phyloP scores from a whole-genome alignment of 208 protist species.

The Phytomonas sp. region DNA sequence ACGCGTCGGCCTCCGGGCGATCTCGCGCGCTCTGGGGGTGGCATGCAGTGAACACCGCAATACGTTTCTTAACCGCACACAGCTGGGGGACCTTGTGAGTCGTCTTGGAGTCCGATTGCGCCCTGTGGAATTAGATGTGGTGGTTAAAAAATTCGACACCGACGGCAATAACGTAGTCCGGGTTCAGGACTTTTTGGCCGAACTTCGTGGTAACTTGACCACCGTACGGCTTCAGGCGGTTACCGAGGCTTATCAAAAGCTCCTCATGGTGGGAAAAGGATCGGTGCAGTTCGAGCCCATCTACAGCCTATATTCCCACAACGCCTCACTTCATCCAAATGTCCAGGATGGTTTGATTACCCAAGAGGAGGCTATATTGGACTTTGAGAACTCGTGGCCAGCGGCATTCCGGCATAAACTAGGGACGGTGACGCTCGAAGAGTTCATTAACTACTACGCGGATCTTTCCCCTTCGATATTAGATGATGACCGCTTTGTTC shows the following conservation, averaged over 20 bases:
- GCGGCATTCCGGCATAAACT: slow-evolving; percentile 46
- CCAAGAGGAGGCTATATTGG: slow-evolving; percentile 62
- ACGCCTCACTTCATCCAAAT: slow-evolving; percentile 52
- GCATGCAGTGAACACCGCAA: slow-evolving; percentile 57
- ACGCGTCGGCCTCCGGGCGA: slow-evolving; percentile 59
- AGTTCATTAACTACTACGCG: slow-evolving; percentile 89
- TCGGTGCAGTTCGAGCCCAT: slow-evolving; percentile 73
- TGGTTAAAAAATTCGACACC: slow-evolving; percentile 69
- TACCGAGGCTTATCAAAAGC: slow-evolving; percentile 53
- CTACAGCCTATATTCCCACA: slow-evolving; percentile 53
- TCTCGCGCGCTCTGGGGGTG: slow-evolving; percentile 62
- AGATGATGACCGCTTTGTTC: slow-evolving; percentile 79
- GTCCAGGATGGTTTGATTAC: slow-evolving; percentile 51
- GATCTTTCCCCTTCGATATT: slow-evolving; percentile 75
- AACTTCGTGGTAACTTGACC: slow-evolving; percentile 71
- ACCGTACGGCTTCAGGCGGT: slow-evolving; percentile 45
- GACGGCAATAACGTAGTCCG: slow-evolving; percentile 61
- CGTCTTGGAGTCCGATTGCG: slow-evolving; percentile 48
- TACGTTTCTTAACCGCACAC: slow-evolving; percentile 31
- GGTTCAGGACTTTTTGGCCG: slow-evolving; percentile 67
- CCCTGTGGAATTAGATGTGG: slow-evolving; percentile 58
- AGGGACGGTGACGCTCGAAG: slow-evolving; percentile 58
- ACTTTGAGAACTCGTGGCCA: slow-evolving; percentile 78
- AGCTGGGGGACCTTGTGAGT: slow-evolving; percentile 30
- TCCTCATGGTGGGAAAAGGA: slow-evolving; percentile 70